Base-by-base conservation (phyloP, 2,329 filamentous ascomycete species). In the Chaetomium sp. region DNA sequence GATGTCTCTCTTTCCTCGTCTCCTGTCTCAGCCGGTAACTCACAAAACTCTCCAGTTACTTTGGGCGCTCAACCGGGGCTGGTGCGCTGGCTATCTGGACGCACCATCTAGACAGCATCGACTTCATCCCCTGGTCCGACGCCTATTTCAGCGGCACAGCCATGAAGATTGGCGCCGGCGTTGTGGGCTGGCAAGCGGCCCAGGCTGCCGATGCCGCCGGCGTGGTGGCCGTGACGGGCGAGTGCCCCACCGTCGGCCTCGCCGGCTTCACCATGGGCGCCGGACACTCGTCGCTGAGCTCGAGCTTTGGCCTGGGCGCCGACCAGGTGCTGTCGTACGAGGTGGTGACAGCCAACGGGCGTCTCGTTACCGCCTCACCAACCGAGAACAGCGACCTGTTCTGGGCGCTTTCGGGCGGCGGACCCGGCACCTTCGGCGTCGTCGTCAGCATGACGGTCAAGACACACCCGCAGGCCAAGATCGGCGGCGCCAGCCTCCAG, bases 101-200 rank as follows among this genome's bases (percentile, higher is more conserved):
- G 21, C 76, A 77, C 63, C 66, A 74, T 23, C 67, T 78, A 23
- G 74, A 77, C 64, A 62, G 68, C 12, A 70, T 75, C 27, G 57
- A 71, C 10, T 73, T 74, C 65, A 64, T 61, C 54, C 64, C 56
- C 53, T 68, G 73, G 27, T 66, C 69, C 27, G 77, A 77, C 64
- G 38, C 16, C 2, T 63, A 72, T 19, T 79, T 82, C 70, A 69
- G 67, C 2, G 83, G 83, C 0, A 75, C 79, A 1, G 84, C 83
- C 0, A 78, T 86, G 68, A 86, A 83, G 71, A 75, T 85, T n/a
- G 83, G 82, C 1, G 80, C 83, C 12, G 84, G 84, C 61, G 80
- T 86, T 6, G 78, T 83, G 63, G 82, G 80, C 3, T 77, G 76
- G 56, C 83, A 87, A 65, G 74, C 83, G 2, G 83, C 85, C 65